Conservation (phyloP, 208 protist species). For the Acanthamoeba polyphaga region DNA sequence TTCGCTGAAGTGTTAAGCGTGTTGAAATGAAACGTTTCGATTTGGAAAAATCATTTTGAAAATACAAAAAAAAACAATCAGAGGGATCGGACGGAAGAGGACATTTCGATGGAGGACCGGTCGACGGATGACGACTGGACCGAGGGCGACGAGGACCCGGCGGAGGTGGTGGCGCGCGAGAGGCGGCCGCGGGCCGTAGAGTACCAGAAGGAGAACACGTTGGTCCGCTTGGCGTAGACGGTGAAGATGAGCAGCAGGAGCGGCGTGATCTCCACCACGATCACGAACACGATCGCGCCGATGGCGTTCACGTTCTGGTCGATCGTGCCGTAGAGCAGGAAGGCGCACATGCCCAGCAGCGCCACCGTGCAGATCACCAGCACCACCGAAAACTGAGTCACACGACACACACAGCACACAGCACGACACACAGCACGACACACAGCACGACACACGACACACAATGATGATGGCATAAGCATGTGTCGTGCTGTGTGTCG, state of each 20-base stretch:
- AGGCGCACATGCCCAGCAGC: slow-evolving; percentile 49
- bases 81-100: no score
- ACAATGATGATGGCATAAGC: no score
- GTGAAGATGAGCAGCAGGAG: slow-evolving; percentile 60
- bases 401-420: no score
- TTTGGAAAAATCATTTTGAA: no score
- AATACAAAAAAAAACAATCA: no score
- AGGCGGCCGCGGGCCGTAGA: background rate
- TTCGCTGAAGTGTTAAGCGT: no score
- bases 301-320: slow-evolving; percentile 43
- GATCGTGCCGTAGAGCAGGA: slow-evolving; percentile 63
- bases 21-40: no score
- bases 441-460: no score
- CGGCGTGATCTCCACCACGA: slow-evolving; percentile 2
- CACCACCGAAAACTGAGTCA: background rate
- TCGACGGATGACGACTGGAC: no score
- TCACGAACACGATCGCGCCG: slow-evolving; percentile 59
- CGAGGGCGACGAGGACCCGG: background rate
- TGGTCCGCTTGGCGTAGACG: slow-evolving; percentile 45
- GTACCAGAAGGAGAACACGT: slow-evolving; percentile 30
- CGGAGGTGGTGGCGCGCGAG: background rate
- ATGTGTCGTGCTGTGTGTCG: no score
- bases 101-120: no score
- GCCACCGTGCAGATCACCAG: slow-evolving; percentile 21
- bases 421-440: no score